phyloP scores from a whole-genome alignment of 2,329 filamentous ascomycete species.

The Annulohypoxylon truncatum region DNA sequence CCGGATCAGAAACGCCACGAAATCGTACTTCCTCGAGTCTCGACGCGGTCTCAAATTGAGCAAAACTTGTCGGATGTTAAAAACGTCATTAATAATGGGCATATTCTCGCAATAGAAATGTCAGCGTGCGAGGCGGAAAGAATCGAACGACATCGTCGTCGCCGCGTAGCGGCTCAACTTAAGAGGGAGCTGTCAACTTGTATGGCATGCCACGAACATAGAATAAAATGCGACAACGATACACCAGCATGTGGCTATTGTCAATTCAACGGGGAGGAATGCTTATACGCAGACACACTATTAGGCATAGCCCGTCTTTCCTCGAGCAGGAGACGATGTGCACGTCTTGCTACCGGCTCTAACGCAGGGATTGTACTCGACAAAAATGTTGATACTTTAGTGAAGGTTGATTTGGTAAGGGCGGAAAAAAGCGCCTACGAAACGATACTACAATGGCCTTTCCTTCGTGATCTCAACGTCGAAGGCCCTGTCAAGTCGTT shows the following conservation, averaged over 20 bases:
- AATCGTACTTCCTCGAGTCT: not conserved
- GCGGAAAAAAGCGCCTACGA: not conserved
- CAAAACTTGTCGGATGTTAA: not conserved
- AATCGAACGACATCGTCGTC: not conserved
- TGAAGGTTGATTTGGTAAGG: not conserved
- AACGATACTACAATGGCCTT: not conserved
- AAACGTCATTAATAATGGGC: no score
- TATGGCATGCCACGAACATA: not conserved
- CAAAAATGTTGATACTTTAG: not conserved
- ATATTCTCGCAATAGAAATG: no score
- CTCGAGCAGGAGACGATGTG: not conserved
- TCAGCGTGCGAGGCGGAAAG: not conserved
- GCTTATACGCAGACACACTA: not conserved
- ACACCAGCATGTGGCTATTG: slow-evolving; percentile 3
- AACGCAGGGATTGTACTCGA: not conserved
- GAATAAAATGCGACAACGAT: slow-evolving; percentile 4
- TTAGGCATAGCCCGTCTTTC: not conserved
- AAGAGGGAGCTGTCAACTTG: not conserved
- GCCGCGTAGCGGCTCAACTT: not conserved
- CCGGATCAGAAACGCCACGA: not conserved
- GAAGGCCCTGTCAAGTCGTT: not conserved
- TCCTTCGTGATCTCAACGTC: not conserved
- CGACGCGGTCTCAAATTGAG: not conserved
- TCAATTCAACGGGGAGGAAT: not conserved
- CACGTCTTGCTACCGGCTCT: not conserved